Conservation (phyloP, 2,329 filamentous ascomycete species). For the Neofusicoccum umdonicola region DNA sequence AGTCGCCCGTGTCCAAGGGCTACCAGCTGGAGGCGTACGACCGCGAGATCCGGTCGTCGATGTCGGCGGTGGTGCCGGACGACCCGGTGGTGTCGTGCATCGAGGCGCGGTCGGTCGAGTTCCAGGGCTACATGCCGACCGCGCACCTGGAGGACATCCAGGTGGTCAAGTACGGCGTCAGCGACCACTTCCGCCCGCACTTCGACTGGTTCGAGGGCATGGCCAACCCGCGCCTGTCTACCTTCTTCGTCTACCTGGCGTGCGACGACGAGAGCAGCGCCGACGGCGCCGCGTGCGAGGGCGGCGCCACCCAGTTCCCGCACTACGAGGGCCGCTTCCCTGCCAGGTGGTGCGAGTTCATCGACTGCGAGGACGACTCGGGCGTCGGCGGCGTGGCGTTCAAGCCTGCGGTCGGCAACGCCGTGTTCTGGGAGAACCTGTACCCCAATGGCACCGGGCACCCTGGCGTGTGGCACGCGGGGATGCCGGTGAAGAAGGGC, state of each 20-base stretch:
- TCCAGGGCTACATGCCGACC: background rate
- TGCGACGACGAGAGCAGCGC: slow-evolving; percentile 22
- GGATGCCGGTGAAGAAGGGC: slow-evolving; percentile 47
- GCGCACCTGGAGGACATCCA: background rate
- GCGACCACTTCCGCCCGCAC: slow-evolving; percentile 51
- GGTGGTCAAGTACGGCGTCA: slow-evolving; percentile 44
- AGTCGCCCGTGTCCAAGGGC: background rate
- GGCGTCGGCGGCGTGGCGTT: slow-evolving; percentile 51
- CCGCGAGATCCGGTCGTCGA: background rate
- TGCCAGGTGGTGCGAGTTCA: slow-evolving; percentile 41
- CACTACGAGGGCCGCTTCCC: slow-evolving; percentile 22
- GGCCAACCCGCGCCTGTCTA: slow-evolving; percentile 39
- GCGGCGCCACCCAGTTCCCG: slow-evolving; percentile 53
- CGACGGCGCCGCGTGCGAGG: slow-evolving; percentile 35
- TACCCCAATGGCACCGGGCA: slow-evolving; percentile 41
- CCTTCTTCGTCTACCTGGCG: slow-evolving; percentile 51
- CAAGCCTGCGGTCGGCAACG: slow-evolving; percentile 47
- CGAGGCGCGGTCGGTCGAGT: background rate
- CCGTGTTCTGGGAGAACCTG: slow-evolving; percentile 52
- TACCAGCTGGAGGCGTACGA: background rate
- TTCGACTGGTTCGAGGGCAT: slow-evolving; percentile 50
- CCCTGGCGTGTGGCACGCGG: slow-evolving; percentile 47
- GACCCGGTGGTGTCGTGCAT: background rate
- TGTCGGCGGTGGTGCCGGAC: background rate
- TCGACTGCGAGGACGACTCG: slow-evolving; percentile 49